Evolutionary conservation across 306 rosid species (phyloP), one percentile per base, ranked within the genome.

Genomic region (Trifolium subterraneum): DNA sequence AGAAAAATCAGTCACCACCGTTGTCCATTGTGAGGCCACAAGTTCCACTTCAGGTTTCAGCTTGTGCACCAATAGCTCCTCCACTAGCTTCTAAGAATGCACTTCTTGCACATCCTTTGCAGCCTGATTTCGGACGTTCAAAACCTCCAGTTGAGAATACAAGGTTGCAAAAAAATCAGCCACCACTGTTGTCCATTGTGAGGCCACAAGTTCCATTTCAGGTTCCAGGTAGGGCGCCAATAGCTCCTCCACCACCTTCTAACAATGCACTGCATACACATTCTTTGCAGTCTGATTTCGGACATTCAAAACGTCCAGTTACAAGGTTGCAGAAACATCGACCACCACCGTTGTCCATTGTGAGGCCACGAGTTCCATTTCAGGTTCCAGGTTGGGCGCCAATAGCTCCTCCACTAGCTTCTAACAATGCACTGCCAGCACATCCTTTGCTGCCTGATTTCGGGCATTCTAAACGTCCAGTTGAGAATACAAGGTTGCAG

Each of bases 1-100:
- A 88, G 80, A 90, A 76, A 67, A 90, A 86, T 50, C 82, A 92
- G 7, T 96, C 94, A 39, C 96, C 96, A 33, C 94, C 98, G 2
- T 82, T 90, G 47, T 11, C 47, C 15, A 11, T 41, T 10, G 47
- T 41, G 47, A 41, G 47, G 12, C 47, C 47, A 41, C 47, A 12
- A 11, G 14, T 41, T 39, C 44, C 44, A 3, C 4, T 39, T 41
- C 47, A 41, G 47, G 15, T 10, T 41, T 1, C 47, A 29, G 33
- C 6, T 4, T 1, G 33, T 0, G 0, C 47, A 1, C 4, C 1
- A 2, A 13, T 41, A 11, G 47, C 47, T 3, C 47, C 45, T 39
- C 45, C 45, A 39, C 45, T 2, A 1, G 14, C 45, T 39, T 4
- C 45, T 9, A 2, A 39, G 13, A 39, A 39, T 39, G 45, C 45